Percentiles rank a stretch among this genome's conserved stretches.
These are phyloP conservation scores for Ogataea methanolica DNA, from an alignment of 805 yeast genomes.

Conservation along the genomic window DNA sequence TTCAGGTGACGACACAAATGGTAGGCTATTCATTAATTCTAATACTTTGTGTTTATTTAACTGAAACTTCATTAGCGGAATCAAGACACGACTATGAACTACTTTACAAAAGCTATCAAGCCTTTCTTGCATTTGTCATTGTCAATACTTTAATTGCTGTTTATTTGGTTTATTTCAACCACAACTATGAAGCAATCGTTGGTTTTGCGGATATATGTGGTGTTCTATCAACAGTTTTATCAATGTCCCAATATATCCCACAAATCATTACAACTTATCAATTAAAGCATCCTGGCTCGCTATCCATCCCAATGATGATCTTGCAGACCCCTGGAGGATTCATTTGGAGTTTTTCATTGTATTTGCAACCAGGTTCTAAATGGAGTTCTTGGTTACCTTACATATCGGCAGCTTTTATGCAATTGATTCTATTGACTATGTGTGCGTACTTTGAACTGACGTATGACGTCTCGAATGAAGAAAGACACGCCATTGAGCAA, in stretches of 20 bases:
- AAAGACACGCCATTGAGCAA: slow-evolving; percentile 15
- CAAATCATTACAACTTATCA: slow-evolving; percentile 67
- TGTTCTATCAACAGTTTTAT: slow-evolving; percentile 54
- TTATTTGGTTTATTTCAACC: slow-evolving; percentile 24
- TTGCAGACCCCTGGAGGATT: slow-evolving; percentile 90
- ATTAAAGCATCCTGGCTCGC: slow-evolving; percentile 73
- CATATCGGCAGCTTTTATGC: slow-evolving; percentile 65
- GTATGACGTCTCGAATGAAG: slow-evolving; percentile 17
- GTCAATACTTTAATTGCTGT: slow-evolving; percentile 32
- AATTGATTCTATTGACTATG: slow-evolving; percentile 55
- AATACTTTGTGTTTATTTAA: slow-evolving; percentile 46
- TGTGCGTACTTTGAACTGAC: slow-evolving; percentile 47
- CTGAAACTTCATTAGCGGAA: slow-evolving; percentile 42
- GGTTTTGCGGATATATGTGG: slow-evolving; percentile 60
- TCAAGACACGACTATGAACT: slow-evolving; percentile 39
- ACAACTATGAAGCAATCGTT: slow-evolving; percentile 14
- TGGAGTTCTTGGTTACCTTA: slow-evolving; percentile 90
- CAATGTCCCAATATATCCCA: slow-evolving; percentile 73
- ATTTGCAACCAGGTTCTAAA: slow-evolving; percentile 65
- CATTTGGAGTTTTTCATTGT: slow-evolving; percentile 70
- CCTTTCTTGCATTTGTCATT: slow-evolving; percentile 35
- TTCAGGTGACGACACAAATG: slow-evolving; percentile 65
- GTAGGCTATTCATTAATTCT: slow-evolving; percentile 54
- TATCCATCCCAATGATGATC: slow-evolving; percentile 76
- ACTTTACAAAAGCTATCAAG: slow-evolving; percentile 37